Evolutionary conservation across 352 stramenopile species (phyloP).

Genomic region (Phytopythium mirpurense): DNA sequence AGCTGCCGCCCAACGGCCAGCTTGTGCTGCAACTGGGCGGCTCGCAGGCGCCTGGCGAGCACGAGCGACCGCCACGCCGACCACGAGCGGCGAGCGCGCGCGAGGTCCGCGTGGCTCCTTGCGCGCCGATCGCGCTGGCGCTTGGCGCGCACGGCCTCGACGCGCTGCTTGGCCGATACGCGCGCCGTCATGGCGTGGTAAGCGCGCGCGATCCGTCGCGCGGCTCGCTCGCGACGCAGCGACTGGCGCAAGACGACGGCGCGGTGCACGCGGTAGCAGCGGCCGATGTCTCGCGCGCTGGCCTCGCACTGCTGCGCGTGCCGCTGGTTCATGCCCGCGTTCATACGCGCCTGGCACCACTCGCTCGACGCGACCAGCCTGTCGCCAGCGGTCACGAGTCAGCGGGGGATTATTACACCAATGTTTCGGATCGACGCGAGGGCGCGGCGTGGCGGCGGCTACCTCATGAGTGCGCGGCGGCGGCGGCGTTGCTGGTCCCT

Average conservation of each 20-base stretch:
- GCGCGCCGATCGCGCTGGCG: neutral
- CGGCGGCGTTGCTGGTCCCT: slow-evolving; percentile 5
- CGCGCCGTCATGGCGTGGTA: slow-evolving; percentile 16
- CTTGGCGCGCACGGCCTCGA: slow-evolving; percentile 3
- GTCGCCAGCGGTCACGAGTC: neutral
- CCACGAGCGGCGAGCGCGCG: neutral
- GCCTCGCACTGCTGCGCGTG: slow-evolving; percentile 14
- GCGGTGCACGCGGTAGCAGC: slow-evolving; percentile 27
- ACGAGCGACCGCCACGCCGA: neutral
- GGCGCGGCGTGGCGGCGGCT: neutral
- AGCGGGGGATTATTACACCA: too few relatives aligned
- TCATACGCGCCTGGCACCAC: slow-evolving; percentile 39
- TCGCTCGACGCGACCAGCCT: slow-evolving; percentile 31
- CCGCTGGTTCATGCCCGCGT: slow-evolving; percentile 14
- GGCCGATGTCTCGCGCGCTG: slow-evolving; percentile 16
- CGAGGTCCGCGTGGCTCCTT: neutral
- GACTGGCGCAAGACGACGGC: slow-evolving; percentile 18
- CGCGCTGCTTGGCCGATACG: slow-evolving; percentile 21
- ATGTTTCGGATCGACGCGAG: too few relatives aligned
- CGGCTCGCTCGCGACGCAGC: slow-evolving; percentile 21
- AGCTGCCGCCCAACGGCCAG: neutral
- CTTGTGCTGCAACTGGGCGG: neutral
- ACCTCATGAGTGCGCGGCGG: slow-evolving; percentile 10
- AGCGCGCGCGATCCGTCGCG: slow-evolving; percentile 16
- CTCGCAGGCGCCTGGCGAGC: neutral